Evolutionary conservation across 2,329 filamentous ascomycete genomes (phyloP), one percentile per base, ranked within the genome.

Genomic region (Metarhizium sp.): DNA sequence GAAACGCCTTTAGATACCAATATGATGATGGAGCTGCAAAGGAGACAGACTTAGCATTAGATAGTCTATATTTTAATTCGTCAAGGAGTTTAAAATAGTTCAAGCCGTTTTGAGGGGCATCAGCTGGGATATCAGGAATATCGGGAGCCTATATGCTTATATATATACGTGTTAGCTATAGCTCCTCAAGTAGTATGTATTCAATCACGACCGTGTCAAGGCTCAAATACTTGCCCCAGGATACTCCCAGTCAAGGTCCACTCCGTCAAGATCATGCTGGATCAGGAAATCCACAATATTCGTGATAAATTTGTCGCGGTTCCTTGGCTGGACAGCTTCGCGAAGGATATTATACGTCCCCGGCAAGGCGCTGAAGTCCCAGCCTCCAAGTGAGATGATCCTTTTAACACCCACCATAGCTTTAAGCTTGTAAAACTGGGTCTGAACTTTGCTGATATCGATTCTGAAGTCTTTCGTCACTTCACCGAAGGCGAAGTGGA

Each of bases 401-500:
- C 59, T 63, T 30, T 66, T 66, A 34, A 61, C 25, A 0, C 57
- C 59, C 0, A 34, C 59, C 13, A 63, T 42, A 1, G 29, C 18
- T 43, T 60, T 62, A 5, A 66, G 61, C 5, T 40, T 2, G 1
- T 62, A 46, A 11, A 59, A 67, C 52, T 65, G 60, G 5, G 61
- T 51, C 36, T 38, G 36, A 14, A 57, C 50, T 11, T 46, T 13
- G 38, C 58, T n/a, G 51, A 67, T 52, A 2, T 52, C 50, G 1
- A 62, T 50, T 5, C 46, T 29, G 11, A 59, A 61, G 34, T 62
- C 58, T 0, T 52, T 20, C 2, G 60, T 66, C 14, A 75, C 56
- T 2, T 54, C 50, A 2, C 51, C 68, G 60, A 76, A 76, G 6
- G 65, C 65, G 53, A 67, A 73, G 55, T 75, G 68, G 10, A 73